Base-by-base conservation (phyloP, 2,329 filamentous ascomycete species). In the Colletotrichum sansevieriae region DNA sequence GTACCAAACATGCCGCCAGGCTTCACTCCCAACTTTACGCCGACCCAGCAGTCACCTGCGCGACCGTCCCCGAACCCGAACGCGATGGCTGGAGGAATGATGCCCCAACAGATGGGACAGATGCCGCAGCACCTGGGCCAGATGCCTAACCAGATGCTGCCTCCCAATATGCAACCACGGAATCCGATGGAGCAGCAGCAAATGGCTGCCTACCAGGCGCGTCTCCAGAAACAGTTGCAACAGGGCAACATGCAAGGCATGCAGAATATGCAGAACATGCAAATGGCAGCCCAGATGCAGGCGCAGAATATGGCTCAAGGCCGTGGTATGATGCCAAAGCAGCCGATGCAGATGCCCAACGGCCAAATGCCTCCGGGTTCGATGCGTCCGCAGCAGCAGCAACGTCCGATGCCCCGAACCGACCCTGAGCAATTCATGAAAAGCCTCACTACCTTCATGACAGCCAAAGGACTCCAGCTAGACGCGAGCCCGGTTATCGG, bases 151-250 rank as follows among this genome's bases (percentile, higher is more conserved):
- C 79, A 80, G 66, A 80, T 80, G 76, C 74, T 71, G 12, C 72
- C 75, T 11, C 72, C 72, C 57, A 71, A 69, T 51, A 79, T 80
- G 75, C 83, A 84, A 63, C 83, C 80, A 59, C 86, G 85, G 63
- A 83, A 87, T 73, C 84, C 83, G 52, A 86, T 92, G 71, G 91
- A 93, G 46, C 91, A 93, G 75, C 90, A 94, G 72, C 91, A 94
- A 74, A 87, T 94, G 78, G 85, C 89, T 65, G 81, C 91, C 56
- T 95, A 97, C 75, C 93, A 97, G 73, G 92, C 97, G 88, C 91
- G 93, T 70, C 80, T 97, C 60, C 92, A 97, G 74, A 89, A 91
- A 65, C 92, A 95, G 74, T 86, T 92, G 46, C 89, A 92, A 70
- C 88, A 91, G 71, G 83, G 79, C 51, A 84, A 83, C 44, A 83